phyloP scores from a whole-genome alignment of 1,284 basidiomycete genomes.

The Fomitopsis schrenkii region DNA sequence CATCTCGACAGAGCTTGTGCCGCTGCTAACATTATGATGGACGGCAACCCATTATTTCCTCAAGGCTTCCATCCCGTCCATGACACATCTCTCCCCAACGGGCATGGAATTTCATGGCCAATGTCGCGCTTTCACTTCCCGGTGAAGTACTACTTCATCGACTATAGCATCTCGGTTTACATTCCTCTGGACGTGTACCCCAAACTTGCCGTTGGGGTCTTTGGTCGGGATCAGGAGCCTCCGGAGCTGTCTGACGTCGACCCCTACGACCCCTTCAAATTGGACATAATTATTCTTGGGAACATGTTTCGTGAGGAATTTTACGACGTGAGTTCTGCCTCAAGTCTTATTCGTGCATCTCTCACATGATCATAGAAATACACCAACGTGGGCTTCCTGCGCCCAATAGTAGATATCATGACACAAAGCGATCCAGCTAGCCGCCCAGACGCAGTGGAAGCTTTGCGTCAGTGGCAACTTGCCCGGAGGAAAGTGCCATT shows the following conservation, averaged over 20 bases:
- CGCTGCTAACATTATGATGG: slow-evolving; percentile 24
- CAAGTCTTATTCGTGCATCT: neutral
- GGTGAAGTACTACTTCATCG: slow-evolving; percentile 23
- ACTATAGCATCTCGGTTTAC: slow-evolving; percentile 21
- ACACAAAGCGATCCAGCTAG: slow-evolving; percentile 10
- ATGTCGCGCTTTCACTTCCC: slow-evolving; percentile 3
- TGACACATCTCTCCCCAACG: slow-evolving; percentile 3
- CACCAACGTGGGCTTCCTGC: slow-evolving; percentile 8
- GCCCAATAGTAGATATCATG: slow-evolving; percentile 19
- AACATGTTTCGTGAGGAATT: slow-evolving; percentile 15
- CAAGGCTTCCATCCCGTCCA: slow-evolving; percentile 22
- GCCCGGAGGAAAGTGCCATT: neutral
- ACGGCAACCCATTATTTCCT: slow-evolving; percentile 20
- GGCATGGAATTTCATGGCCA: neutral
- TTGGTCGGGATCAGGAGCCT: slow-evolving; percentile 20
- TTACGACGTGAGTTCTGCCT: neutral
- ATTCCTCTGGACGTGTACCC: slow-evolving; percentile 5
- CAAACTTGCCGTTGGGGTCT: slow-evolving; percentile 10
- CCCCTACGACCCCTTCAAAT: slow-evolving; percentile 30
- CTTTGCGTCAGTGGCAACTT: slow-evolving; percentile 1
- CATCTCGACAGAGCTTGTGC: slow-evolving; percentile 17
- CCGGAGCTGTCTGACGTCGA: slow-evolving; percentile 22
- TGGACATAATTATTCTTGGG: slow-evolving; percentile 26
- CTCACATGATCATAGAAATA: slow-evolving; percentile 4
- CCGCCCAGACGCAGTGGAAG: slow-evolving; percentile 14